Conservation (phyloP, 2,329 filamentous ascomycete genomes). For the Aureobasidium mangrovei region DNA sequence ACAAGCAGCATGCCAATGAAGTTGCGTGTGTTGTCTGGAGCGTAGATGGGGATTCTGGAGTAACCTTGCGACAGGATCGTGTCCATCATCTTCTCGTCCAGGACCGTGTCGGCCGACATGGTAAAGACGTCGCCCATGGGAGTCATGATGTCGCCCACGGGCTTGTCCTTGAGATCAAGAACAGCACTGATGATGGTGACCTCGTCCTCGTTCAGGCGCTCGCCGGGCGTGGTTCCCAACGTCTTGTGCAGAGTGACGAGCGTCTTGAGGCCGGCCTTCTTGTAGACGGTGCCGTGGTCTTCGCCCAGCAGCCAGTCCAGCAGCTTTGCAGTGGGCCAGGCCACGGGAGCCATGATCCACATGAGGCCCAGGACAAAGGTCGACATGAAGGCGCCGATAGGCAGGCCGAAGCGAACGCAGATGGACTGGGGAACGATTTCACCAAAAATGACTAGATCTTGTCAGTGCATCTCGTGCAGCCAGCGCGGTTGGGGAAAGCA, state of each 20-base stretch:
- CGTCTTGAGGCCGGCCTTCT: constrained; percentile 95
- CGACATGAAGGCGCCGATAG: constrained; percentile 89
- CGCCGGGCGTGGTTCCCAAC: constrained; percentile 68
- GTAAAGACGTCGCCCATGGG: constrained; percentile 97
- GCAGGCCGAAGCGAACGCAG: constrained; percentile 90
- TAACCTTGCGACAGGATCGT: constrained; percentile 87
- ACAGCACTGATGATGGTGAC: constrained; percentile 98
- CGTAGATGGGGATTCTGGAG: constrained; percentile 89
- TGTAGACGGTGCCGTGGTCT: constrained; percentile 94
- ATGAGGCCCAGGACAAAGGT: constrained; percentile 80
- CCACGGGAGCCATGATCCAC: constrained; percentile 82
- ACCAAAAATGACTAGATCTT: constrained; percentile 77
- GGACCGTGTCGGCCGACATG: constrained; percentile 86
- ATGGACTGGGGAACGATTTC: constrained; percentile 94
- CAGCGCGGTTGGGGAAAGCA: constrained; percentile 21
- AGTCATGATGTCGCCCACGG: constrained; percentile 94
- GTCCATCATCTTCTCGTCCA: constrained; percentile 93
- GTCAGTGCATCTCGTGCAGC: constrained; percentile 17
- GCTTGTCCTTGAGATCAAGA: constrained; percentile 89
- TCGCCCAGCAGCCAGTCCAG: constrained; percentile 88
- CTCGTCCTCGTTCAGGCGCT: constrained; percentile 91
- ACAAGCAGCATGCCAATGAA: constrained; percentile 97
- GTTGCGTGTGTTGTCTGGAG: constrained; percentile 71
- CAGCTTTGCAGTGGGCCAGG: constrained; percentile 91
- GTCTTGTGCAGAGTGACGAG: constrained; percentile 91